Evolutionary conservation across 768 basidiomycete species (phyloP).

Genomic region (Tulasnella sp.): DNA sequence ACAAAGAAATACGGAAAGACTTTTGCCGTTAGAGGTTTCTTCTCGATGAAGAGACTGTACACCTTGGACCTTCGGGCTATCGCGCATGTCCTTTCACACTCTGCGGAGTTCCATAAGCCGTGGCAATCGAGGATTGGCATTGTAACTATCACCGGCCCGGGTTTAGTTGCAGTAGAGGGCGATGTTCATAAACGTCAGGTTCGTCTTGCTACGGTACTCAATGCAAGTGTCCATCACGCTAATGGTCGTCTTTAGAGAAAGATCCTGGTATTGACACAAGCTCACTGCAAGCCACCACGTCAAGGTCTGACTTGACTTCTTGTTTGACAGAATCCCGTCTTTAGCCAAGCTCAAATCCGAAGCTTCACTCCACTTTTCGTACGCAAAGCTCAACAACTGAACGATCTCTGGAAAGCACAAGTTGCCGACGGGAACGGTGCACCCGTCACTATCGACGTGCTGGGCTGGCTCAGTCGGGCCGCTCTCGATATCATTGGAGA

Average conservation of each 20-base stretch:
- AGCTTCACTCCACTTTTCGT: slow-evolving; percentile 47
- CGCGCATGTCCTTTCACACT: not conserved
- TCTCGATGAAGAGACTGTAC: not conserved
- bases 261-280: not conserved
- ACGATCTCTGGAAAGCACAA: not conserved
- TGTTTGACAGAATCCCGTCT: slow-evolving; percentile 1
- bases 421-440: not conserved
- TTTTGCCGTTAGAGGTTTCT: not conserved
- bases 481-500: slow-evolving; percentile 21
- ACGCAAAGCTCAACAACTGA: slow-evolving; percentile 31
- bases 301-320: not conserved
- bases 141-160: not conserved
- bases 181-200: slow-evolving; percentile 13
- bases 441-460: not conserved
- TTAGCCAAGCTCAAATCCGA: slow-evolving; percentile 36
- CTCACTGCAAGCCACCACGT: not conserved
- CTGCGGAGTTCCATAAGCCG: slow-evolving; percentile 5
- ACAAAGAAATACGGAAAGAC: slow-evolving; percentile 2
- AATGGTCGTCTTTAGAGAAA: not conserved
- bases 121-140: not conserved
- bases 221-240: not conserved
- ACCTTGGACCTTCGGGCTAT: slow-evolving; percentile 1
- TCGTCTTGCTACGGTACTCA: not conserved
- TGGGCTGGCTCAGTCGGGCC: slow-evolving; percentile 9
- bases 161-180: slow-evolving; percentile 5